phyloP scores from a whole-genome alignment of 2,329 filamentous ascomycete species.

The Ascochyta koolunga region DNA sequence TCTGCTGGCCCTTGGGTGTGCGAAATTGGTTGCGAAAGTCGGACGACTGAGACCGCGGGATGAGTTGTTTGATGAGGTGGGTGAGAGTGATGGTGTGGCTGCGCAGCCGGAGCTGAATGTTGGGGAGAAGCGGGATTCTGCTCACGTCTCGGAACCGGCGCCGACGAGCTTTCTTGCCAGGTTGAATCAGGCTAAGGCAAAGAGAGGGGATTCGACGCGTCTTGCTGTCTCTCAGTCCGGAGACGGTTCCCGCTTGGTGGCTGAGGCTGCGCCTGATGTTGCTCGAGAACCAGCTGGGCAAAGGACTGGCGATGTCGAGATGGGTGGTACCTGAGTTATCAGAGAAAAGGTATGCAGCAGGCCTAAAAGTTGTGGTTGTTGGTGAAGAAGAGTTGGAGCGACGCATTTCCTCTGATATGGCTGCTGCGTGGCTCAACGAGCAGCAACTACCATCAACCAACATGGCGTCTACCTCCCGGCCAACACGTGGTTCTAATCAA shows the following conservation, averaged over 20 bases:
- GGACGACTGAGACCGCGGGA: conserved; percentile 58
- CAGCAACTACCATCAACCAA: neutral
- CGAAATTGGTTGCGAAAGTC: conserved; percentile 72
- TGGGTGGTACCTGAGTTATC: conserved; percentile 2
- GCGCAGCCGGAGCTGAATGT: neutral
- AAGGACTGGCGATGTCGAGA: neutral
- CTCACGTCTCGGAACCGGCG: conserved; percentile 15
- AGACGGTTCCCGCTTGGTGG: neutral
- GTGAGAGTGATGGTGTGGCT: neutral
- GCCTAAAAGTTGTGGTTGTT: neutral
- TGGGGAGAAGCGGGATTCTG: neutral
- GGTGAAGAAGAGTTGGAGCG: neutral
- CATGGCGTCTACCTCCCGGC: neutral
- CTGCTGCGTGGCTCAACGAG: neutral
- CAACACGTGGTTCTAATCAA: neutral
- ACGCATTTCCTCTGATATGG: neutral
- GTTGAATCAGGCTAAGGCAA: conserved; percentile 50
- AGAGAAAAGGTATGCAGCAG: neutral
- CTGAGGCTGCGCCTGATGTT: neutral
- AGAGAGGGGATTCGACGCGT: conserved; percentile 46
- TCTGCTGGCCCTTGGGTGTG: conserved; percentile 72
- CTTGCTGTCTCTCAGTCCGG: conserved; percentile 18
- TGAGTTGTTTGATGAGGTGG: conserved; percentile 29
- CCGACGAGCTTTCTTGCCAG: conserved; percentile 50
- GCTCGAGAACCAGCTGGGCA: neutral